Base-by-base conservation (phyloP, 305 asterid species). In the Ruellia speciosa region DNA sequence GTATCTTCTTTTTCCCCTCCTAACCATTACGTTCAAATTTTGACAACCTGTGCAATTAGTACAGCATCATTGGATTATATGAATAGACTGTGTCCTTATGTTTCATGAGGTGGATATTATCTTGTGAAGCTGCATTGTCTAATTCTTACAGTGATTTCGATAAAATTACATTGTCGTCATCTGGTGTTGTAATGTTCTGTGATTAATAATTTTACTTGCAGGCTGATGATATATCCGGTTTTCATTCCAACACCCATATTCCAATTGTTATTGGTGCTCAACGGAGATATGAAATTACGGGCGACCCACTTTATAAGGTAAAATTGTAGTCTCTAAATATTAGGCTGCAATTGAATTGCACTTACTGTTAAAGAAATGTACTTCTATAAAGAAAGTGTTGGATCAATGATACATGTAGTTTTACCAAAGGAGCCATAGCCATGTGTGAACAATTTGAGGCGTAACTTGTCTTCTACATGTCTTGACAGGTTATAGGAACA, bases 151-250 rank as follows among this genome's bases (percentile, higher is more conserved):
- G 52, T 24, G 1, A 47, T 18, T 17, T 28, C 4, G 55, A 48
- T 14, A 19, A 17, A n/a, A n/a, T n/a, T n/a, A n/a, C n/a, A 39
- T 24, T 33, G 47, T 65, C 47, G 15, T 48, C 31, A 24, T 24
- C 31, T 4, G 4, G 47, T 45, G 17, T 34, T 45, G 20, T 16
- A 40, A n/a, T 43, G 47, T 41, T 56, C 45, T 49, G 16, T 57
- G 59, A 60, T 62, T 58, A 40, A 43, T 4, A 24, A 1, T 24
- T 24, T 24, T 13, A 43, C 70, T 55, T 79, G 52, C 66, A 92
- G 99, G 99, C 96, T 52, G 99, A 92, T 62, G 94, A 86, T 64
- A 66, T 92, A 72, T 76, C 97, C 56, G 96, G 90, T 18, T 88
- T 85, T 66, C 99, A 86, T 77, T 52, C 94, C 64, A 92, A 92